Conservation (phyloP, 2,329 filamentous ascomycete species). For the Magnaporthiopsis incrustans region DNA sequence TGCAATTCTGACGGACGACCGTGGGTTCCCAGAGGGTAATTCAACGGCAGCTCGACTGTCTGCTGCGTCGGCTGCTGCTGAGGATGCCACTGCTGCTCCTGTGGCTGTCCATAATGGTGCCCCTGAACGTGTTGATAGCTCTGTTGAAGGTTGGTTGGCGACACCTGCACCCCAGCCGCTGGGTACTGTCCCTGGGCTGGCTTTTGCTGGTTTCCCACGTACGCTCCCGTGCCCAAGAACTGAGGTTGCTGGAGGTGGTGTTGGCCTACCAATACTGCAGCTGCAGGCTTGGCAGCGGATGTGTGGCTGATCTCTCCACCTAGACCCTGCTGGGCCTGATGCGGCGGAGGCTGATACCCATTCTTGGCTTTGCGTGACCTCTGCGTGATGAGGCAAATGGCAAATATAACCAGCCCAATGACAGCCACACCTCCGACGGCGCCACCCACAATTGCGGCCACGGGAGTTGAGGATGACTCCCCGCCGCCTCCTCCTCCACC, state of each 20-base stretch:
- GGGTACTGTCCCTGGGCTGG: no score
- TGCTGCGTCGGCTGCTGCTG: not conserved
- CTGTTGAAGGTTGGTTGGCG: not conserved
- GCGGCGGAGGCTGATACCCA: not conserved
- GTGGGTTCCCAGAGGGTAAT: not conserved
- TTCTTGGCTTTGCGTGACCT: not conserved
- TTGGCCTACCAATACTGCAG: not conserved
- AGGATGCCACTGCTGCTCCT: constrained; percentile 1
- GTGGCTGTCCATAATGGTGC: not conserved
- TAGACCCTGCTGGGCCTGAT: not conserved
- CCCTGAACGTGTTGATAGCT: not conserved
- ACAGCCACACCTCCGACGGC: not conserved
- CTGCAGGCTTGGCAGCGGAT: not conserved
- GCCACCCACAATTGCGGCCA: constrained; percentile 3
- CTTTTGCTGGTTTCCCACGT: not conserved
- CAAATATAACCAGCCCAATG: not conserved
- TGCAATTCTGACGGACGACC: not conserved
- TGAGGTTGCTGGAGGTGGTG: not conserved
- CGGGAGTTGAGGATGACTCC: not conserved
- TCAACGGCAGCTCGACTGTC: not conserved
- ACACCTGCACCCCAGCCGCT: not conserved
- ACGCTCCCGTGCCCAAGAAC: not conserved
- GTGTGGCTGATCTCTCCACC: not conserved
- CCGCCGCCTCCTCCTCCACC: not conserved
- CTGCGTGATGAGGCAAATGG: not conserved